Conservation (phyloP, 2,329 filamentous ascomycete species). For the Aureobasidium pullulans region DNA sequence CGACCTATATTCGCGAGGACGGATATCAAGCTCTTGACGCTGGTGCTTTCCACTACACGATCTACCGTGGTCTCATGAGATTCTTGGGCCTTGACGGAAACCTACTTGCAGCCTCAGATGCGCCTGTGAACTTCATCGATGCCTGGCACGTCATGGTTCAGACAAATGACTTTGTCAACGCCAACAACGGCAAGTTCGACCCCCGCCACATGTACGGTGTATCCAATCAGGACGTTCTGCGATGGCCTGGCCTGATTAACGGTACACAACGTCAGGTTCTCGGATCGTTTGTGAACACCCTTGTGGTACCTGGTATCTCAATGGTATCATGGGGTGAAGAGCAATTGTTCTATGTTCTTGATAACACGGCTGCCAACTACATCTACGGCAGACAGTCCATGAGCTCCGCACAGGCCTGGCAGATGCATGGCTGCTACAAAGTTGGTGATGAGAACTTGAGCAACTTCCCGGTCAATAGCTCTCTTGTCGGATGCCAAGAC, state of each 20-base stretch:
- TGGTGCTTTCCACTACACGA: conserved; percentile 56
- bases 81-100: conserved; percentile 55
- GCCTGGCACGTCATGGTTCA: conserved; percentile 51
- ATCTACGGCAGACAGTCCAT: conserved; percentile 59
- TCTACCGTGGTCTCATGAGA: conserved; percentile 55
- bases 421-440: conserved; percentile 56
- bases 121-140: conserved; percentile 45
- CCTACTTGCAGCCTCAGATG: conserved; percentile 34
- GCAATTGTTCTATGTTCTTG: conserved; percentile 56
- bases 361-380: conserved; percentile 58
- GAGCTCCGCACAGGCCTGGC: conserved; percentile 53
- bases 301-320: conserved; percentile 55
- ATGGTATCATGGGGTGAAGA: conserved; percentile 58
- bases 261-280: conserved; percentile 52
- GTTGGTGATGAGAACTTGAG: conserved; percentile 51
- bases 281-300: conserved; percentile 51
- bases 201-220: conserved; percentile 58
- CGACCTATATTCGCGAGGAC: conserved; percentile 45
- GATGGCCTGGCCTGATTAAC: conserved; percentile 53
- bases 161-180: conserved; percentile 54
- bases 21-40: conserved; percentile 50
- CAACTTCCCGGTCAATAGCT: conserved; percentile 50
- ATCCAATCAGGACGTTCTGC: conserved; percentile 60
- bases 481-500: conserved; percentile 50
- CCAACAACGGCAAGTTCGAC: conserved; percentile 54